These are phyloP conservation scores for Candolleomyces aberdarensis DNA, from an alignment of 768 basidiomycete genomes.

Conservation along the genomic window DNA sequence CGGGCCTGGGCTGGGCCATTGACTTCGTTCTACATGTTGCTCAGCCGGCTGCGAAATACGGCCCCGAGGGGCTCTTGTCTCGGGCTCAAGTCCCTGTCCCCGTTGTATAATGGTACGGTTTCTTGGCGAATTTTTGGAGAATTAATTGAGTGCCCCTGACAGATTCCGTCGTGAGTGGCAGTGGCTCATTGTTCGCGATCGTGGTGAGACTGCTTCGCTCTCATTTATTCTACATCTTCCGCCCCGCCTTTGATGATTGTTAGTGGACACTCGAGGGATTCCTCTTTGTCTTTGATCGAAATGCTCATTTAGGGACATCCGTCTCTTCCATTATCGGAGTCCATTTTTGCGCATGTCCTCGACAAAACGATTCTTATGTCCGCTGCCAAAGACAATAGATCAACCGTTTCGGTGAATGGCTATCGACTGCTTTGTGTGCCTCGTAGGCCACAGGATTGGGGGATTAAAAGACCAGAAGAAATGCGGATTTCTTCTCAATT, in stretches of 20 bases:
- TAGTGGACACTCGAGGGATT: not conserved
- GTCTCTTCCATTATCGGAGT: not conserved
- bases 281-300: not conserved
- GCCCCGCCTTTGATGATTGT: not conserved
- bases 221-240: not conserved
- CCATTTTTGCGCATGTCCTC: not conserved
- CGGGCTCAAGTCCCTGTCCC: too few relatives aligned
- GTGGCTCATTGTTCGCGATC: not conserved
- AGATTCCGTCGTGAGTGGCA: not conserved
- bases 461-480: not conserved
- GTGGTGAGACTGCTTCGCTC: not conserved
- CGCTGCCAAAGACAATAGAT: conserved; percentile 9
- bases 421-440: not conserved
- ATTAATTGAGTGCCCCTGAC: too few relatives aligned
- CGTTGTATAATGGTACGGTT: too few relatives aligned
- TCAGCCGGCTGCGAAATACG: not conserved
- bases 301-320: not conserved
- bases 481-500: not conserved
- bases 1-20: conserved; percentile 69
- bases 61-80: not conserved
- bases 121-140: too few relatives aligned
- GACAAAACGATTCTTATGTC: conserved; percentile 6
- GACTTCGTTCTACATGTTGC: not conserved
- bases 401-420: not conserved
- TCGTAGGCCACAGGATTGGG: not conserved